phyloP scores from a whole-genome alignment of 371 early-diverging fungal species.

The Rhizopus sp. region DNA sequence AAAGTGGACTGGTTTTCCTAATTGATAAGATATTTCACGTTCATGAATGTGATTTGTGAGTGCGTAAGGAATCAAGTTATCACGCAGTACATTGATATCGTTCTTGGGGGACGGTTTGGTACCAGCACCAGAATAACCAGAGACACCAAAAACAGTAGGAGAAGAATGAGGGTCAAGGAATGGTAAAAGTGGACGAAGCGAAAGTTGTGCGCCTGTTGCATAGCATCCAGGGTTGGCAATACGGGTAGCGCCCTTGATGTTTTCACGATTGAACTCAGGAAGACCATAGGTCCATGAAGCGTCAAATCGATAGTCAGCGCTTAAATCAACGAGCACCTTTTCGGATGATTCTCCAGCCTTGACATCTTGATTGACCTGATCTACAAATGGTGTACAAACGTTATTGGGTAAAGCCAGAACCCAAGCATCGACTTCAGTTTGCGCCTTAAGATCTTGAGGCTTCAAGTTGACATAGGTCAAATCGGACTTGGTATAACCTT shows the following conservation, averaged over 20 bases:
- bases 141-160: constrained; percentile 92
- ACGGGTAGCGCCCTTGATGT: constrained; percentile 59
- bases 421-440: constrained; percentile 87
- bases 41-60: constrained; percentile 96
- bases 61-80: constrained; percentile 92
- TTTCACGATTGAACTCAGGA: constrained; percentile 76
- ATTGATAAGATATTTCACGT: constrained; percentile 83
- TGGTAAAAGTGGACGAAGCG: constrained; percentile 78
- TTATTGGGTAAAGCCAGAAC: constrained; percentile 95
- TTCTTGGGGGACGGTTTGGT: constrained; percentile 95
- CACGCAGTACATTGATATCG: constrained; percentile 77
- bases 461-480: constrained; percentile 80
- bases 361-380: constrained; percentile 63
- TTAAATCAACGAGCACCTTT: constrained; percentile 83
- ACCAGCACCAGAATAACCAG: constrained; percentile 97
- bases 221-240: constrained; percentile 98
- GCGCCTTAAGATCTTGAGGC: constrained; percentile 68
- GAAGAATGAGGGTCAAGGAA: constrained; percentile 56
- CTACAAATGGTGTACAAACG: constrained; percentile 89
- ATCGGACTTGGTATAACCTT: constrained; percentile 68
- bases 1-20: constrained; percentile 70
- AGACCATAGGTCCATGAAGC: constrained; percentile 90
- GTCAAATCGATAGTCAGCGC: constrained; percentile 93
- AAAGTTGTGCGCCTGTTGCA: constrained; percentile 94
- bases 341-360: constrained; percentile 46